A percentile compares a stretch with the other conserved stretches of the same genome.
These are phyloP conservation scores for Thalassiosira sp. DNA, from an alignment of 352 stramenopile species.

Conservation along the genomic window DNA sequence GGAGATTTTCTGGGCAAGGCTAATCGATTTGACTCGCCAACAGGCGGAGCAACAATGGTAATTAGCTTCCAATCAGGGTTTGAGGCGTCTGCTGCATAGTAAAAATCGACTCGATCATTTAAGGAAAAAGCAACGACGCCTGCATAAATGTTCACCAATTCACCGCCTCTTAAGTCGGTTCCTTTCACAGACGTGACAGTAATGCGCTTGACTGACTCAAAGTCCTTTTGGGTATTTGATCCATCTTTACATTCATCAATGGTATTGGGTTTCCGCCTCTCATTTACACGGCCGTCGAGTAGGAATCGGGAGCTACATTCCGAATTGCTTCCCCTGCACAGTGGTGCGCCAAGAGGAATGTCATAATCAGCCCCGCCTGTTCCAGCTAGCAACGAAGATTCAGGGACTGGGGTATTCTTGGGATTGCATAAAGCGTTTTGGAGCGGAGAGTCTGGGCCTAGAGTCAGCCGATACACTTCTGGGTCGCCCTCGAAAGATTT, in stretches of 20 bases:
- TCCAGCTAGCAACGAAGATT: constrained; percentile 13
- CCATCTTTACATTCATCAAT: constrained; percentile 45
- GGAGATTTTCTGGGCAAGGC: constrained; percentile 4
- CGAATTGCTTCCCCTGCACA: constrained; percentile 20
- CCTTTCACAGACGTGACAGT: constrained; percentile 31
- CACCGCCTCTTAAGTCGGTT: constrained; percentile 34
- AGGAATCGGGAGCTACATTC: constrained; percentile 30
- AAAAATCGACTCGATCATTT: constrained; percentile 48
- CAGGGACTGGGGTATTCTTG: constrained; percentile 9
- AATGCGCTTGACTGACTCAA: constrained; percentile 39
- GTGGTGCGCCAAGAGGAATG: constrained; percentile 16
- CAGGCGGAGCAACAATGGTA: constrained; percentile 25
- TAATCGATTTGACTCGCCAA: constrained; percentile 3
- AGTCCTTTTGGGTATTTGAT: neutral
- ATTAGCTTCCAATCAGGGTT: constrained; percentile 49
- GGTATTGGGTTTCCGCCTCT: constrained; percentile 33
- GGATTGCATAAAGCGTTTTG: constrained; percentile 43
- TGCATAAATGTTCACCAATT: constrained; percentile 38
- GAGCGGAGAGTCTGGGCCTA: constrained; percentile 31
- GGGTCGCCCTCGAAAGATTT: constrained; percentile 7
- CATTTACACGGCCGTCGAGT: constrained; percentile 10
- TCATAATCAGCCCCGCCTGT: constrained; percentile 21
- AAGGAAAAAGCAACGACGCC: constrained; percentile 12
- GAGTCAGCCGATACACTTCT: constrained; percentile 24
- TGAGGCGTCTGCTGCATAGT: constrained; percentile 24